Percentiles rank a stretch among this genome's conserved stretches.
Evolutionary conservation across 225 moss, liverwort and hornwort species (phyloP).

Genomic region (Sphagnum contortum): DNA sequence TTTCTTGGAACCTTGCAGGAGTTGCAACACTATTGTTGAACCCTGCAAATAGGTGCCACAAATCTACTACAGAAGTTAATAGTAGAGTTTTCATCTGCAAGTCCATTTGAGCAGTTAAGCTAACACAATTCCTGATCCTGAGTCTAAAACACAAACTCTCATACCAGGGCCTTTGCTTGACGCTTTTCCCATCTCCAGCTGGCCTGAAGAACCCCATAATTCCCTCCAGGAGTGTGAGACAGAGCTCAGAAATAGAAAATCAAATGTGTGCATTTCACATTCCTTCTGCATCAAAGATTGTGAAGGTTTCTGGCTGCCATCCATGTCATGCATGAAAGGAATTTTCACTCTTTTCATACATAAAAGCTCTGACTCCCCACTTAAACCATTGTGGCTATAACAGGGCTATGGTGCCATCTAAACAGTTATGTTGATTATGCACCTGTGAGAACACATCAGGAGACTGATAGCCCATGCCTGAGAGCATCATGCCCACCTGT

Average conservation of each 20-base stretch:
- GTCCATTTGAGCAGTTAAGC: no score
- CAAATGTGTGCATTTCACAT: not conserved
- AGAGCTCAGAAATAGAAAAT: not conserved
- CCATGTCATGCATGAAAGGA: no score
- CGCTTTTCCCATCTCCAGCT: slow-evolving; percentile 99
- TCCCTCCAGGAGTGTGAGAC: not conserved
- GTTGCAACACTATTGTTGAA: not conserved
- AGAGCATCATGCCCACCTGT: slow-evolving; percentile 94
- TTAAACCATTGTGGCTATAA: no score
- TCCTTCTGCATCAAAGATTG: no score
- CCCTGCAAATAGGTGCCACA: no score
- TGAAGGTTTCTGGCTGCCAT: no score
- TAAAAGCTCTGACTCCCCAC: no score
- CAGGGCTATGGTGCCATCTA: no score
- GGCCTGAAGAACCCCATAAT: slow-evolving; percentile 39
- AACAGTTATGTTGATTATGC: not conserved
- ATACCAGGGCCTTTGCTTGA: slow-evolving; percentile 75
- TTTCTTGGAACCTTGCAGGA: not conserved
- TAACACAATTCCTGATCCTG: no score
- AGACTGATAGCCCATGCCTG: slow-evolving; percentile 76
- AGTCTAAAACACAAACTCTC: not conserved
- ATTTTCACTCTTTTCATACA: no score
- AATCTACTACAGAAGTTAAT: no score
- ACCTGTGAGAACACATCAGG: slow-evolving; percentile 91
- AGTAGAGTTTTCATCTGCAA: no score